phyloP scores from a whole-genome alignment of 2,329 filamentous ascomycete genomes.

The Intubia oerlemansii region DNA sequence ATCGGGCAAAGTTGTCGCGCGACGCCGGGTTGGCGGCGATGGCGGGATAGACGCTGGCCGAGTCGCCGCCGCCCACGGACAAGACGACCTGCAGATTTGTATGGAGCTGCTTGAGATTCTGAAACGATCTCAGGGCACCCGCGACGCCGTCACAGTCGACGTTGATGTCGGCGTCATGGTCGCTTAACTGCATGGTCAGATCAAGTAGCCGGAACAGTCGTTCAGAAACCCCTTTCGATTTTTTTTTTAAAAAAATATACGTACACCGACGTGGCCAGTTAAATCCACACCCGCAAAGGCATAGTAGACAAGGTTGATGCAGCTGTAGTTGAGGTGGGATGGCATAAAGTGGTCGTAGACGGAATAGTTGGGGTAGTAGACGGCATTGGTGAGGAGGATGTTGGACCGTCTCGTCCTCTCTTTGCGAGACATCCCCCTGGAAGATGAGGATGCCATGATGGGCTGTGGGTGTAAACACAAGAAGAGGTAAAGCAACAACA shows the following conservation, averaged over 20 bases:
- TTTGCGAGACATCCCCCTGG: too few relatives aligned
- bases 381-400: constrained; percentile 47
- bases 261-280: constrained; percentile 52
- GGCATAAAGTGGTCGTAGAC: constrained; percentile 56
- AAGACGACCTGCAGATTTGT: constrained; percentile 53
- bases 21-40: constrained; percentile 39
- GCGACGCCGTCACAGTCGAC: constrained; percentile 50
- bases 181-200: too few relatives aligned
- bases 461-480: neutral
- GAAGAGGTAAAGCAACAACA: too few relatives aligned
- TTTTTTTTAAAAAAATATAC: neutral
- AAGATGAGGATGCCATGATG: constrained; percentile 18
- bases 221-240: too few relatives aligned
- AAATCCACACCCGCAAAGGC: constrained; percentile 55
- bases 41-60: constrained; percentile 42
- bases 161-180: constrained; percentile 56
- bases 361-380: constrained; percentile 67
- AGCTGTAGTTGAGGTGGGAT: constrained; percentile 50
- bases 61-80: constrained; percentile 50
- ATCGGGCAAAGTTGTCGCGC: constrained; percentile 49
- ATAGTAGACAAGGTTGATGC: constrained; percentile 66
- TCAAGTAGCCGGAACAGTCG: neutral
- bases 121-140: constrained; percentile 53
- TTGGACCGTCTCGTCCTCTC: constrained; percentile 22
- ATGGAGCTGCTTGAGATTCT: constrained; percentile 49